Evolutionary conservation across 2,329 filamentous ascomycete genomes (phyloP).

Genomic region (Trichoderma oligosporum): DNA sequence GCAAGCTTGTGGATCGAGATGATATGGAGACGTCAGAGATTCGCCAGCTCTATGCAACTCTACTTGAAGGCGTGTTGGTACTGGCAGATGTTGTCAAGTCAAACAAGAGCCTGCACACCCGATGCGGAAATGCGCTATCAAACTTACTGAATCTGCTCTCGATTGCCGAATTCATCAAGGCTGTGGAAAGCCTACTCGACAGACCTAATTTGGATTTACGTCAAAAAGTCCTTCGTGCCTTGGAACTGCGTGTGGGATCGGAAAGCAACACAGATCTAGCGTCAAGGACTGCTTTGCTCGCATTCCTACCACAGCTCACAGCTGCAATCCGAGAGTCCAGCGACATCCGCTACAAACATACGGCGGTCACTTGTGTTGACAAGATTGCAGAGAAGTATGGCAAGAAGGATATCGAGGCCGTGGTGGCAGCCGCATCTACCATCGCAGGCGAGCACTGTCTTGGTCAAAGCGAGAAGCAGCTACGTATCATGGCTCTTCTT

Average conservation of each 20-base stretch:
- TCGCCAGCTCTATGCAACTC: slow-evolving; percentile 63
- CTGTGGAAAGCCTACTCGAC: slow-evolving; percentile 76
- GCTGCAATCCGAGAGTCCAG: slow-evolving; percentile 69
- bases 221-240: slow-evolving; percentile 73
- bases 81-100: slow-evolving; percentile 63
- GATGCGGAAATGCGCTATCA: slow-evolving; percentile 67
- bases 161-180: slow-evolving; percentile 82
- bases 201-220: slow-evolving; percentile 71
- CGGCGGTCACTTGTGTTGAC: slow-evolving; percentile 84
- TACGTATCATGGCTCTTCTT: slow-evolving; percentile 79
- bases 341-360: slow-evolving; percentile 74
- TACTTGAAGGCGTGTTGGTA: slow-evolving; percentile 62
- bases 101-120: slow-evolving; percentile 52
- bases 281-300: slow-evolving; percentile 67
- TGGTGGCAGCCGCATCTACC: slow-evolving; percentile 69
- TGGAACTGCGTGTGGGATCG: slow-evolving; percentile 74
- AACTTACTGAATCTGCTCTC: slow-evolving; percentile 81
- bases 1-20: slow-evolving; percentile 55
- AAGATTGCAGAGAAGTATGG: slow-evolving; percentile 93
- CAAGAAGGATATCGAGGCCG: slow-evolving; percentile 77
- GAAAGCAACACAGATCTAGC: slow-evolving; percentile 65
- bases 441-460: slow-evolving; percentile 75
- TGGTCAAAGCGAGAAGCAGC: slow-evolving; percentile 65
- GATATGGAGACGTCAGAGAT: slow-evolving; percentile 65
- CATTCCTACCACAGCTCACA: slow-evolving; percentile 75